Evolutionary conservation across 108 stramenopile genomes (phyloP).

Genomic region (Nitzschia sp.): DNA sequence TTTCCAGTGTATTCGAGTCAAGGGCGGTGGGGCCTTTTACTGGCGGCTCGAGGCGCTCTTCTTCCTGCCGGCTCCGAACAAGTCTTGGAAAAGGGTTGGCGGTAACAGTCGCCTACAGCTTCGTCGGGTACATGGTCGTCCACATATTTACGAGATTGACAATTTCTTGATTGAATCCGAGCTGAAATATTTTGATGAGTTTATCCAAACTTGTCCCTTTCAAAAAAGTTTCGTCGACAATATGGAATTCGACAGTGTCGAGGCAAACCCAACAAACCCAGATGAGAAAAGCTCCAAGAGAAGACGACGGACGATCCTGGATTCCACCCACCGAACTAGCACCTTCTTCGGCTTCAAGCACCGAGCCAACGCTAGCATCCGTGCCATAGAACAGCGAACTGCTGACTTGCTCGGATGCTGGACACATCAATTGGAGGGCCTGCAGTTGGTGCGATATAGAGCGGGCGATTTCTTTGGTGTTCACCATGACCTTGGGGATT

Average conservation of each 20-base stretch:
- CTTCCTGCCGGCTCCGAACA: constrained; percentile 1
- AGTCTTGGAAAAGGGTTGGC: constrained; percentile 4
- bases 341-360: constrained; percentile 59
- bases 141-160: constrained; percentile 62
- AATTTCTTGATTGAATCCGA: constrained; percentile 63
- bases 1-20: constrained; percentile 6
- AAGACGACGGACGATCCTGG: constrained; percentile 26
- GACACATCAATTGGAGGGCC: constrained; percentile 46
- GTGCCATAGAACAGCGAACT: constrained; percentile 53
- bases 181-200: constrained; percentile 42
- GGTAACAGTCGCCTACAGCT: constrained; percentile 24
- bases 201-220: constrained; percentile 30
- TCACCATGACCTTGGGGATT: constrained; percentile 69
- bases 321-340: constrained; percentile 54
- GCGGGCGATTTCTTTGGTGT: constrained; percentile 65
- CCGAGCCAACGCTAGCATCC: constrained; percentile 46
- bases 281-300: constrained; percentile 7
- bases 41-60: constrained; percentile 24
- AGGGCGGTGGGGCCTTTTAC: constrained; percentile 17
- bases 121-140: constrained; percentile 22
- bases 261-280: neutral
- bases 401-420: constrained; percentile 56
- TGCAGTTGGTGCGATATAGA: constrained; percentile 70
- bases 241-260: constrained; percentile 17
- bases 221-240: constrained; percentile 56